phyloP scores from a whole-genome alignment of 176 grass and related monocot genomes.

The Cenchrus americanus region DNA sequence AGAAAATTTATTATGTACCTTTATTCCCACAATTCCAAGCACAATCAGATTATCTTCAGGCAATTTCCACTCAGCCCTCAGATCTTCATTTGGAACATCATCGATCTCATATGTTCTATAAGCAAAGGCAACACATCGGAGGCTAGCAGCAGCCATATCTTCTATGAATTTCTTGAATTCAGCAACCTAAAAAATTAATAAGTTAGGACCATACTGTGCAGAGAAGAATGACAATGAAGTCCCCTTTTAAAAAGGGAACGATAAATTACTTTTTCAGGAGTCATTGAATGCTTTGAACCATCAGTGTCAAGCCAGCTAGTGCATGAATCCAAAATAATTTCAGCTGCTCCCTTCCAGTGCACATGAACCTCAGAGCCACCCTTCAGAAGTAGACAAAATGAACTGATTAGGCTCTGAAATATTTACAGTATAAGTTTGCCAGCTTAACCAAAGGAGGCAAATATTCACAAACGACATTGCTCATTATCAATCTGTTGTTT shows the following conservation, averaged over 20 bases:
- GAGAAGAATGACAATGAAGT: not conserved
- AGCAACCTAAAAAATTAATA: constrained; percentile 51
- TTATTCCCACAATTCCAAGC: constrained; percentile 86
- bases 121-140: constrained; percentile 89
- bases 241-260: constrained; percentile 27
- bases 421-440: constrained; percentile 1
- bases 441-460: not conserved
- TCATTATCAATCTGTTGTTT: not conserved
- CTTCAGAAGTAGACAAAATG: constrained; percentile 48
- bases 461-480: not conserved
- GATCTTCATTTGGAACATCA: constrained; percentile 78
- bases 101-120: constrained; percentile 63
- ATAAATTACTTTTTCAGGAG: constrained; percentile 61
- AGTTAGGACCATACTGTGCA: not conserved
- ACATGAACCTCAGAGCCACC: constrained; percentile 74
- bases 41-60: constrained; percentile 83
- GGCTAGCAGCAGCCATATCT: constrained; percentile 80
- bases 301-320: constrained; percentile 69
- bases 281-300: constrained; percentile 68
- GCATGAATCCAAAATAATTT: constrained; percentile 88
- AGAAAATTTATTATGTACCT: constrained; percentile 50
- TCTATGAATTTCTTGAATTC: constrained; percentile 83
- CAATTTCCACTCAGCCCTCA: constrained; percentile 71
- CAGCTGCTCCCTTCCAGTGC: constrained; percentile 98
- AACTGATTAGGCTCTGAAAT: constrained; percentile 17